Evolutionary conservation across 176 grass and related monocot genomes (phyloP).

Genomic region (Cenchrus americanus): DNA sequence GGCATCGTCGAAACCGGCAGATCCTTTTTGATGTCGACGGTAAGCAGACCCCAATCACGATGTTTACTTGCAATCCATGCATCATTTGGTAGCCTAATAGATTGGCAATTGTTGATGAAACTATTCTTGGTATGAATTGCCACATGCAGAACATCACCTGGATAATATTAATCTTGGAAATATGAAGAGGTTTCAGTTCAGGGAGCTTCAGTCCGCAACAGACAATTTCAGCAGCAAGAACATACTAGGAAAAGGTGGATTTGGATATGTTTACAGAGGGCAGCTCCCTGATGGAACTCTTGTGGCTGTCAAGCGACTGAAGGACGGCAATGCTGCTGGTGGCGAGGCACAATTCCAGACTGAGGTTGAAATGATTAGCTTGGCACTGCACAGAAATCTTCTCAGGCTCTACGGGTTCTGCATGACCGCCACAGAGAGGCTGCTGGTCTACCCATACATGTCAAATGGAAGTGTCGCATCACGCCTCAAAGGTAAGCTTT

Average conservation of each 20-base stretch:
- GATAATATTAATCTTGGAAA: slow-evolving; percentile 75
- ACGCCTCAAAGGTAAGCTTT: slow-evolving; percentile 75
- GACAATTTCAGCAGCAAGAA: slow-evolving; percentile 89
- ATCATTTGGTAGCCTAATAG: neutral
- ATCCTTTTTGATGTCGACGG: slow-evolving; percentile 84
- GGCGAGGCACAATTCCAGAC: slow-evolving; percentile 89
- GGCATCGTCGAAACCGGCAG: slow-evolving; percentile 65
- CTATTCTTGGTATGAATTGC: neutral
- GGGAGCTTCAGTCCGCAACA: slow-evolving; percentile 77
- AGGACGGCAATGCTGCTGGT: slow-evolving; percentile 79
- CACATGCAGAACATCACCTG: slow-evolving; percentile 62
- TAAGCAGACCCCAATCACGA: neutral
- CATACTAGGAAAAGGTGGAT: slow-evolving; percentile 94
- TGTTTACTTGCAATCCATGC: slow-evolving; percentile 9
- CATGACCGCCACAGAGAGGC: slow-evolving; percentile 92
- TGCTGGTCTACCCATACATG: slow-evolving; percentile 95
- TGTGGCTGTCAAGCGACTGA: slow-evolving; percentile 89
- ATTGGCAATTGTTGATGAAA: neutral
- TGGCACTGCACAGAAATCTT: slow-evolving; percentile 90
- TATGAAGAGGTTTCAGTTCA: slow-evolving; percentile 78
- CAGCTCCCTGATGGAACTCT: slow-evolving; percentile 80
- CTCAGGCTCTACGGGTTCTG: slow-evolving; percentile 84
- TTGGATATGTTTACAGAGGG: slow-evolving; percentile 88
- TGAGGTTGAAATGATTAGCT: slow-evolving; percentile 96
- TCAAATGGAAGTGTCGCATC: slow-evolving; percentile 97